These are phyloP conservation scores for Microcera coccophila DNA, from an alignment of 2,329 filamentous ascomycete species.

Conservation along the genomic window DNA sequence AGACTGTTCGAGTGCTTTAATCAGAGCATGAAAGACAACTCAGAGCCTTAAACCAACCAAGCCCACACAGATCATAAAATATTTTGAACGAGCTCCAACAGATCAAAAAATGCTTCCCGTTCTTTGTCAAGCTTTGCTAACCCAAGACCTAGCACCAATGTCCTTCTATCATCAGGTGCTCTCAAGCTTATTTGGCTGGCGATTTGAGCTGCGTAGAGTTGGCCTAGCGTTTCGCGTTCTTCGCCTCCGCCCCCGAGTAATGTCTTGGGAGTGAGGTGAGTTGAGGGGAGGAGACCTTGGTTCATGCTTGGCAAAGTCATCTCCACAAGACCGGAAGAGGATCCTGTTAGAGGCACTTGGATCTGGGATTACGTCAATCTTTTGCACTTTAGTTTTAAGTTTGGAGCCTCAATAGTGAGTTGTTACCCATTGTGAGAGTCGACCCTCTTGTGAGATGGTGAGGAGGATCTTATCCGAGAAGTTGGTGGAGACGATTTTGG, in stretches of 20 bases:
- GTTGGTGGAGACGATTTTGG: slow-evolving; percentile 66
- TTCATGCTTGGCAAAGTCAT: slow-evolving; percentile 49
- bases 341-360: slow-evolving; percentile 71
- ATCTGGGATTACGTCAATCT: no score
- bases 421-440: slow-evolving; percentile 82
- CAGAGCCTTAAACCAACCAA: no score
- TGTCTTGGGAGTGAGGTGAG: slow-evolving; percentile 80
- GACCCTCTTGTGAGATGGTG: slow-evolving; percentile 80
- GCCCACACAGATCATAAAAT: slow-evolving; percentile 46
- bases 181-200: slow-evolving; percentile 73
- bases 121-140: slow-evolving; percentile 48
- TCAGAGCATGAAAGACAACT: no score
- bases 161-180: slow-evolving; percentile 60
- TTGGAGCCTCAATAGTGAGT: no score
- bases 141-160: slow-evolving; percentile 59
- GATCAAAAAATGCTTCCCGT: slow-evolving; percentile 59
- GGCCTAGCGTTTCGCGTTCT: slow-evolving; percentile 76
- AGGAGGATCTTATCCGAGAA: slow-evolving; percentile 91
- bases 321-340: slow-evolving; percentile 61
- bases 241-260: slow-evolving; percentile 78
- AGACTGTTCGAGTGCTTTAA: no score
- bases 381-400: no score
- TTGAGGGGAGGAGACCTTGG: slow-evolving; percentile 63
- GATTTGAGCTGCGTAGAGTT: slow-evolving; percentile 85
- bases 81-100: slow-evolving; percentile 59